Percentiles rank a stretch among this genome's conserved stretches.
Evolutionary conservation across 192 early-diverging fungal species (phyloP).

Genomic region (Polychytrium aggregatum): DNA sequence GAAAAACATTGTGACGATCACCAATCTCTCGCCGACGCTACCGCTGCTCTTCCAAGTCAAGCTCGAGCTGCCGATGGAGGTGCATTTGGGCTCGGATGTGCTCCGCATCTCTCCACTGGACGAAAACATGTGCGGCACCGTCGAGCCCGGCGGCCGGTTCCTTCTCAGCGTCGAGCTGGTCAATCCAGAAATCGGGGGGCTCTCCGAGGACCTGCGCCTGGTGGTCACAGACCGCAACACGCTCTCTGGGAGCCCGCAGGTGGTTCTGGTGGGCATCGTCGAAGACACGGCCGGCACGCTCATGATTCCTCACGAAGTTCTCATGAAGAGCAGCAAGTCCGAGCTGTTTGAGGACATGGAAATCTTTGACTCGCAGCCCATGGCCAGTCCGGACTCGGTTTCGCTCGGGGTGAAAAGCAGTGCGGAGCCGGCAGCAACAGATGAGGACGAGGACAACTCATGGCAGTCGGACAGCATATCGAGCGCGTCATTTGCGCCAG

Average conservation of each 20-base stretch:
- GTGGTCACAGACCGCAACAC: constrained; percentile 60
- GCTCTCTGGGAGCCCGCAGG: constrained; percentile 42
- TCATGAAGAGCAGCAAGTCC: no score
- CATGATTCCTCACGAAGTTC: no score
- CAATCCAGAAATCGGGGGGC: constrained; percentile 44
- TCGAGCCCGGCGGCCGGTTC: constrained; percentile 50
- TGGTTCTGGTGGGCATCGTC: constrained; percentile 51
- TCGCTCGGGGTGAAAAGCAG: no score
- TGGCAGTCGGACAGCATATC: no score
- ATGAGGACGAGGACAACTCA: no score
- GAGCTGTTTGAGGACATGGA: no score
- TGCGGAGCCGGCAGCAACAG: no score
- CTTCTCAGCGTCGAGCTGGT: constrained; percentile 45
- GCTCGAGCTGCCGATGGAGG: constrained; percentile 67
- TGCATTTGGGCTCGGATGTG: constrained; percentile 41
- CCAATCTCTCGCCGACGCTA: constrained; percentile 52
- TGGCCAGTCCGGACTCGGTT: no score
- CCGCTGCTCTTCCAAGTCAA: constrained; percentile 56
- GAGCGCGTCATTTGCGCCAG: no score
- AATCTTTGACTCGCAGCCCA: no score
- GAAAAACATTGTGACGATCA: constrained; percentile 35
- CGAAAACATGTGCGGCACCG: constrained; percentile 37
- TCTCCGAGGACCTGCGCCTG: constrained; percentile 70
- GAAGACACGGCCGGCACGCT: constrained; percentile 26
- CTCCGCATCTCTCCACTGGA: constrained; percentile 48